Conservation (phyloP, 1,139 yeast species). For the Kodamaea arcana region DNA sequence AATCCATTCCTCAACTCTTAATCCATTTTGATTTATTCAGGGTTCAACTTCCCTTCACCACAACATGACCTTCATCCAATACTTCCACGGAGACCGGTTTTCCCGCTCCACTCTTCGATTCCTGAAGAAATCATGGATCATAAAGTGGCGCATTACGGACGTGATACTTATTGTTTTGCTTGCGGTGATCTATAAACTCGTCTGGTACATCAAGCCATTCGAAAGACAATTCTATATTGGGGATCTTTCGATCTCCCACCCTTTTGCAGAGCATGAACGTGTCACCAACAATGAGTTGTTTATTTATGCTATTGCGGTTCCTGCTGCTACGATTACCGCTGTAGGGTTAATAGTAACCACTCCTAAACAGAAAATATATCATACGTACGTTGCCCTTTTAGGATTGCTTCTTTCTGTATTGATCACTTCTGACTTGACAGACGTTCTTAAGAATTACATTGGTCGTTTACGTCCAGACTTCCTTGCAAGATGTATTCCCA, state of each 20-base stretch:
- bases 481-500: constrained; percentile 64
- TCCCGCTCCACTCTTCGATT: constrained; percentile 54
- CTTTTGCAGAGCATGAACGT: constrained; percentile 42
- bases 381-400: constrained; percentile 36
- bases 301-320: constrained; percentile 37
- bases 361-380: constrained; percentile 34
- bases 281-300: constrained; percentile 33
- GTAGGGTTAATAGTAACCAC: constrained; percentile 26
- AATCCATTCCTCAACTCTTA: no score
- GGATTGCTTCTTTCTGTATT: constrained; percentile 39
- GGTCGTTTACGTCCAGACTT: constrained; percentile 82
- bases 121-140: constrained; percentile 23
- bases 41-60: no score
- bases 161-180: constrained; percentile 40
- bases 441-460: constrained; percentile 61
- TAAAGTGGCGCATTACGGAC: constrained; percentile 59
- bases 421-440: constrained; percentile 43
- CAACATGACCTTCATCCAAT: constrained; percentile 4
- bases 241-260: constrained; percentile 42
- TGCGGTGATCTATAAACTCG: constrained; percentile 39
- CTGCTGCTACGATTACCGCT: constrained; percentile 24
- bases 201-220: constrained; percentile 53
- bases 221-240: constrained; percentile 59
- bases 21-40: no score
- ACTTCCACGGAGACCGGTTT: constrained; percentile 15